A percentile compares a stretch with the other conserved stretches of the same genome.
These are phyloP conservation scores for Volvariella surrecta DNA, from an alignment of 1,284 basidiomycete species.

Conservation along the genomic window DNA sequence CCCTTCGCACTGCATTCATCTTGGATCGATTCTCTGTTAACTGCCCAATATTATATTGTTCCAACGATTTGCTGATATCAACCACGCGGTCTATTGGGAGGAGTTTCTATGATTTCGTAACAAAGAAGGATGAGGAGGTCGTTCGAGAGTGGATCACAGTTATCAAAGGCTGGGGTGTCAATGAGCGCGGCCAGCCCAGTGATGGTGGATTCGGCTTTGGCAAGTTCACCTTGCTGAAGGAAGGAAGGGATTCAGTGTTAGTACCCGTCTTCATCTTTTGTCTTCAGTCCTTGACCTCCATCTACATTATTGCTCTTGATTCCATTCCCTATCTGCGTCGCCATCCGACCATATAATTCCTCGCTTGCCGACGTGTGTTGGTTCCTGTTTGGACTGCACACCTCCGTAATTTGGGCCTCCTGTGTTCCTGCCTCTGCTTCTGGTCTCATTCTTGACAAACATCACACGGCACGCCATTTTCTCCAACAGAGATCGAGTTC, in stretches of 20 bases:
- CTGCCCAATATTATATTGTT: slow-evolving; percentile 58
- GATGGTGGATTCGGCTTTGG: slow-evolving; percentile 77
- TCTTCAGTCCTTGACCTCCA: slow-evolving; percentile 1
- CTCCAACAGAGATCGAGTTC: slow-evolving; percentile 18
- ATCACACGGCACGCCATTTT: background rate
- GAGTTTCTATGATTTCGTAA: slow-evolving; percentile 69
- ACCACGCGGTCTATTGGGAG: slow-evolving; percentile 49
- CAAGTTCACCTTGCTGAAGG: slow-evolving; percentile 45
- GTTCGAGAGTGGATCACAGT: slow-evolving; percentile 64
- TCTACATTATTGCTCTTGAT: background rate
- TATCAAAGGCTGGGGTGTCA: slow-evolving; percentile 73
- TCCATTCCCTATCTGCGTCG: no score
- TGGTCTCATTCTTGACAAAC: no score
- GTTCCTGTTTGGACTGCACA: slow-evolving; percentile 2
- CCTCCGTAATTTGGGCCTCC: slow-evolving; percentile 2
- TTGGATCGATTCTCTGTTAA: slow-evolving; percentile 62
- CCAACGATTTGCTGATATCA: slow-evolving; percentile 58
- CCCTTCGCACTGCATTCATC: slow-evolving; percentile 62
- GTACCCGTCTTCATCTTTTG: slow-evolving; percentile 12
- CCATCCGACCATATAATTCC: no score
- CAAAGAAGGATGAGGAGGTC: slow-evolving; percentile 46
- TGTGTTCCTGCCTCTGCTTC: no score
- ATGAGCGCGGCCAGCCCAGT: slow-evolving; percentile 69
- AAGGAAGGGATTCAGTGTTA: slow-evolving; percentile 54
- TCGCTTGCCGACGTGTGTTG: no score